Base-by-base conservation (phyloP, 2,329 filamentous ascomycete species). In the Trichophyton mentagrophytes region DNA sequence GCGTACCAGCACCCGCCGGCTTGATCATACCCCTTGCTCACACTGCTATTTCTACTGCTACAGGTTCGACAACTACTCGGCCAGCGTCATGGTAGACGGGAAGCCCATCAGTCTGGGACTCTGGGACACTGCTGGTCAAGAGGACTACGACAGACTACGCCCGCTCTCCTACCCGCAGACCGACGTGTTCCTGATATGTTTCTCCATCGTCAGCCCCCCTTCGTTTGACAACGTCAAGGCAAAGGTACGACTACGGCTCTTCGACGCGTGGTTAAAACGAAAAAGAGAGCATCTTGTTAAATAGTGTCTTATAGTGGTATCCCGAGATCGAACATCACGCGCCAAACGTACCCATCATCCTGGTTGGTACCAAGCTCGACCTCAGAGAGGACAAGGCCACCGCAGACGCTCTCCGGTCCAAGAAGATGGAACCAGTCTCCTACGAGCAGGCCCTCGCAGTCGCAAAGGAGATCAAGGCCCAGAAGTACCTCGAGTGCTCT, bases 221-320 rank as follows among this genome's bases (percentile, higher is more conserved):
- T 96, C 92, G 36, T 97, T 96, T 72, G 93, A 97, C 78, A 99
- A 99, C 84, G 92, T 99, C 73, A 93, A 90, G 79, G 91, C 91
- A 64, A 99, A 97, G 87, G 91, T 96, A 60, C 57, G 38, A 27
- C 13, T 22, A 22, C 22, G 22, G 22, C 33, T 17, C 13, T 57
- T 9, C 30, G 9, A 30, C 9, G 13, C 42, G 6, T 17, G 27
- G 17, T 8, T 6, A n/a, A 17, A 4, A 27, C 25, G 13, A 22
- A 20, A n/a, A 27, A 15, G 22, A 25, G 22, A 27, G 3, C 51
- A 2, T 8, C 55, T 58, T 25, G 42, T 20, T 40, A 22, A 47
- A 66, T 59, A 13, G 47, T 3, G 33, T 38, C n/a, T 1, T 27
- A n/a, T 65, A 97, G 90, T 97, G 92, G 92, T 92, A 87, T 76